Conservation (phyloP, 768 basidiomycete genomes). For the button mushroom (Agaricus bisporus) region DNA sequence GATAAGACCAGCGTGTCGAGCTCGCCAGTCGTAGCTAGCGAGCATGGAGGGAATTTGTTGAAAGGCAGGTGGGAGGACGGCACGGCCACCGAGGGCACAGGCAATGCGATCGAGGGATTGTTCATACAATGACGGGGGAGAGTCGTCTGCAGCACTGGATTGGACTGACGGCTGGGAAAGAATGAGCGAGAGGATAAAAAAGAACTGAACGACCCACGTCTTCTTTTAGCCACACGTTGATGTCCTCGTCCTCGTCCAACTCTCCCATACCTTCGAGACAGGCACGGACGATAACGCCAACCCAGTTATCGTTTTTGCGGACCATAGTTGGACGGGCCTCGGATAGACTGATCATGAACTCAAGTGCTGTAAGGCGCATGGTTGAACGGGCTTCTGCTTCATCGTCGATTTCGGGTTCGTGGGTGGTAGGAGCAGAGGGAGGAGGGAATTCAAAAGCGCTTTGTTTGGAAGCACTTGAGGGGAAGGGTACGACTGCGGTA, state of each 20-base stretch:
- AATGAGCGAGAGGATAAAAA: constrained; percentile 1
- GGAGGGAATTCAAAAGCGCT: constrained; percentile 38
- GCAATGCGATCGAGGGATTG: constrained; percentile 79
- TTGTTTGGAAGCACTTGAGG: constrained; percentile 23
- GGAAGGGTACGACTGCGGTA: constrained; percentile 41
- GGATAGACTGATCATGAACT: constrained; percentile 77
- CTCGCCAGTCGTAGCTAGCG: constrained; percentile 76
- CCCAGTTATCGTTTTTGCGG: constrained; percentile 64
- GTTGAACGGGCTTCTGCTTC: constrained; percentile 64
- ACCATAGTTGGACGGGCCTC: constrained; percentile 73
- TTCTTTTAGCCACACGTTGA: constrained; percentile 61
- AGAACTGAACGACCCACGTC: constrained; percentile 48
- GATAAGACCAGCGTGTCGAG: constrained; percentile 81
- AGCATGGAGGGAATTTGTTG: constrained; percentile 80
- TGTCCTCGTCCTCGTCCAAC: constrained; percentile 50
- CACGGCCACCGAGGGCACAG: constrained; percentile 70
- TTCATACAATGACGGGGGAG: constrained; percentile 72
- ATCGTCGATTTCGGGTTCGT: constrained; percentile 32
- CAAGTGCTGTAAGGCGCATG: constrained; percentile 66
- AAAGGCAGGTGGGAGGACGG: constrained; percentile 75
- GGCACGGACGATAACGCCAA: constrained; percentile 59
- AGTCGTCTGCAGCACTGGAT: constrained; percentile 54
- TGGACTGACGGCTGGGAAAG: constrained; percentile 51
- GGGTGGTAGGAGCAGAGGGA: constrained; percentile 22
- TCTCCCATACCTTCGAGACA: constrained; percentile 83